Percentiles rank a stretch among this genome's conserved stretches.
Conservation (phyloP, 1,139 yeast species). For the Taphrina deformans region DNA sequence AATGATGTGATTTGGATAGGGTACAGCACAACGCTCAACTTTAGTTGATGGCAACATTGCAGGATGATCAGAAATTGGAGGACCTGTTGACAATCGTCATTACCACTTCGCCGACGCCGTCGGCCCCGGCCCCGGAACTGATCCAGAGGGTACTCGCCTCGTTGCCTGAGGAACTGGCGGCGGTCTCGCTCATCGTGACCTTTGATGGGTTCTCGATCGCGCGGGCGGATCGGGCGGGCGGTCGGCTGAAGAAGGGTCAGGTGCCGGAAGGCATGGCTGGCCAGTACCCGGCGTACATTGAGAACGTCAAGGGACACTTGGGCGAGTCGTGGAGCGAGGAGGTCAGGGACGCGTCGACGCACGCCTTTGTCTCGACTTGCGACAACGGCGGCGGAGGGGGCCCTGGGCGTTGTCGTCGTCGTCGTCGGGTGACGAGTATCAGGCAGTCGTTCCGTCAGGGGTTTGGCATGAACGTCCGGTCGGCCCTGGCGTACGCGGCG, state of each 20-base stretch:
- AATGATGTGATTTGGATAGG: too few species aligned
- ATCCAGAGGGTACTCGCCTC: conserved; percentile 3
- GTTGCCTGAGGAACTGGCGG: background rate
- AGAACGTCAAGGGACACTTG: conserved; percentile 3
- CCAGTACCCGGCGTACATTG: conserved; percentile 12
- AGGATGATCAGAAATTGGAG: background rate
- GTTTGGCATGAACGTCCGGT: conserved; percentile 10
- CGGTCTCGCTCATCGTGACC: conserved; percentile 1
- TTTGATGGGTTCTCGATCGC: conserved; percentile 20
- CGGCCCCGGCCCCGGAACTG: conserved; percentile 18
- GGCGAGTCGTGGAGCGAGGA: background rate
- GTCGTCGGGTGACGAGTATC: background rate
- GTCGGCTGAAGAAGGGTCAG: conserved; percentile 23
- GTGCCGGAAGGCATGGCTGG: conserved; percentile 9
- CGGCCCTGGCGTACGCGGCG: background rate
- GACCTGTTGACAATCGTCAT: conserved; percentile 12
- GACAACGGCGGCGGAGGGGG: background rate
- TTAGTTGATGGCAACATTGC: too few species aligned
- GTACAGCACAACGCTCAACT: too few species aligned
- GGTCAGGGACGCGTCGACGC: background rate
- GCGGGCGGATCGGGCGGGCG: background rate
- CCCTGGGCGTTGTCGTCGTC: background rate
- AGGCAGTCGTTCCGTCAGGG: conserved; percentile 10
- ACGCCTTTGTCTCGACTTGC: background rate
- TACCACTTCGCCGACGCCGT: conserved; percentile 28